A percentile compares a stretch with the other conserved stretches of the same genome.
Evolutionary conservation across 306 rosid species (phyloP).

Genomic region (Purshia tridentata): DNA sequence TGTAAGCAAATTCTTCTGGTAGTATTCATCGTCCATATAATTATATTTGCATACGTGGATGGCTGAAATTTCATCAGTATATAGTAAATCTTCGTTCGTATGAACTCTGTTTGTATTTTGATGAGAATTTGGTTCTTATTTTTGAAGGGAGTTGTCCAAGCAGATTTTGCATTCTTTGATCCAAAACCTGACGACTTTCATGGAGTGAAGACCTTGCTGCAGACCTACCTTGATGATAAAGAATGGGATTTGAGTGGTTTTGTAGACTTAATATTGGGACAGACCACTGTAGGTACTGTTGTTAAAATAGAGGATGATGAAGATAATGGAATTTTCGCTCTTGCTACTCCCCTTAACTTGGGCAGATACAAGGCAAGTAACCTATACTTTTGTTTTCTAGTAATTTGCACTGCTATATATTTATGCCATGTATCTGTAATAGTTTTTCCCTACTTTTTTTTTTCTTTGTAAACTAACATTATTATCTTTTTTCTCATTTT

Average conservation of each 20-base stretch:
- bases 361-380: slow-evolving; percentile 63
- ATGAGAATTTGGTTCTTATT: slow-evolving; percentile 20
- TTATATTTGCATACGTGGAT: background rate
- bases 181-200: slow-evolving; percentile 79
- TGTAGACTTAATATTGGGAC: slow-evolving; percentile 63
- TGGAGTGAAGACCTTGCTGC: slow-evolving; percentile 81
- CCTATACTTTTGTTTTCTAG: background rate
- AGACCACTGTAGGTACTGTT: slow-evolving; percentile 70
- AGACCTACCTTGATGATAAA: slow-evolving; percentile 60
- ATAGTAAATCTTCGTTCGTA: background rate
- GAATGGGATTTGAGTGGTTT: slow-evolving; percentile 83
- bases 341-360: slow-evolving; percentile 71
- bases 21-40: background rate
- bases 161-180: slow-evolving; percentile 83
- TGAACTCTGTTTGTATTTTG: background rate
- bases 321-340: slow-evolving; percentile 68
- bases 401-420: background rate
- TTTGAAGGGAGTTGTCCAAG: slow-evolving; percentile 66
- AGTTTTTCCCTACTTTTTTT: background rate
- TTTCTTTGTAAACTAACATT: background rate
- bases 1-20: slow-evolving; percentile 36
- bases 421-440: background rate
- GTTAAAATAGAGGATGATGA: slow-evolving; percentile 78
- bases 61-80: background rate
- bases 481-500: no score